Percentiles rank a stretch among this genome's conserved stretches.
phyloP scores from a whole-genome alignment of 257 asterid genomes.

The Gynochthodes officinalis region DNA sequence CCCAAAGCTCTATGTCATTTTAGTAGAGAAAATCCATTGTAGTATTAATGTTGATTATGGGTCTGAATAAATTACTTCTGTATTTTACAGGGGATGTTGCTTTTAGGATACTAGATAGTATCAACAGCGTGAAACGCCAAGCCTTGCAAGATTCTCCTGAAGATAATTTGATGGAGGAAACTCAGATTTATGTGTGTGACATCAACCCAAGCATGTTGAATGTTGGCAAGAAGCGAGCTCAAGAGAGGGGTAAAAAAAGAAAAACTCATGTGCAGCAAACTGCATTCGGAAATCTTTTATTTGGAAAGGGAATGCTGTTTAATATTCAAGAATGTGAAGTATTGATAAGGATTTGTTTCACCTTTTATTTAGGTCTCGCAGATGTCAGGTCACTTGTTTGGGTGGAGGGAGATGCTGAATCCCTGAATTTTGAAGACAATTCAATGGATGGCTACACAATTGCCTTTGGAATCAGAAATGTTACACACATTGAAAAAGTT shows the following conservation, averaged over 20 bases:
- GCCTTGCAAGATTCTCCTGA: conserved; percentile 60
- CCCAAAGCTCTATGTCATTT: not conserved
- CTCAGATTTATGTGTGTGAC: conserved; percentile 76
- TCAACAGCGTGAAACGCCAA: conserved; percentile 47
- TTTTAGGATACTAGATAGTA: conserved; percentile 71
- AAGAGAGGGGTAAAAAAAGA: conserved; percentile 70
- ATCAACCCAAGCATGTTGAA: conserved; percentile 83
- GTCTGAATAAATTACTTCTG: conserved; percentile 23
- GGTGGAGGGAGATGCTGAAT: conserved; percentile 97
- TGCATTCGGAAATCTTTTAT: not conserved
- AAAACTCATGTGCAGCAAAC: conserved; percentile 8
- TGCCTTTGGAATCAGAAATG: conserved; percentile 97
- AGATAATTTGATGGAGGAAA: conserved; percentile 60
- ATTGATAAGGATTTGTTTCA: conserved; percentile 3
- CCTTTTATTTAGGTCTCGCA: conserved; percentile 46
- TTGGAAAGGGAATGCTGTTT: not conserved
- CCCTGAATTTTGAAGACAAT: conserved; percentile 61
- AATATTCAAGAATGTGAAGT: not conserved
- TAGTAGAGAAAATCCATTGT: not conserved
- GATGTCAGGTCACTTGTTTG: conserved; percentile 65
- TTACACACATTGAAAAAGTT: conserved; percentile 84
- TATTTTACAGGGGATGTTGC: conserved; percentile 90
- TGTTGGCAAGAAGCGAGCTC: conserved; percentile 82
- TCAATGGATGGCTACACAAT: conserved; percentile 95
- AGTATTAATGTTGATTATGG: conserved; percentile 15